A percentile compares a stretch with the other conserved stretches of the same genome.
These are phyloP conservation scores for Heimioporus punctisporus DNA, from an alignment of 1,284 basidiomycete genomes.

Conservation along the genomic window DNA sequence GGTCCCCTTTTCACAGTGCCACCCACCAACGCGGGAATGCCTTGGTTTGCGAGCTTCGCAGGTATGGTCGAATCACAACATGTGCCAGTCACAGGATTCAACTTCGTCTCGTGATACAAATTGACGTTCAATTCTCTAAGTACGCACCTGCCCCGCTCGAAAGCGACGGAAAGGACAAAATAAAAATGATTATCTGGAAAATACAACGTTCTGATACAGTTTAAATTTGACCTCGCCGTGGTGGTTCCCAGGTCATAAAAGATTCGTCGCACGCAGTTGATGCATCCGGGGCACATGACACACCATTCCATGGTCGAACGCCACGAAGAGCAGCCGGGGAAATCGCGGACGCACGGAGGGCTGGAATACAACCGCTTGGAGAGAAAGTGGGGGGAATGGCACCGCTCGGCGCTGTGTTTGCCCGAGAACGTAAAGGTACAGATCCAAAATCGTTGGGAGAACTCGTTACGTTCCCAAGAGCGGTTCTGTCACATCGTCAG, in stretches of 20 bases:
- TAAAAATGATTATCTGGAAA: not conserved
- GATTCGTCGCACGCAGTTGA: constrained; percentile 40
- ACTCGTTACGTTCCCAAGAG: constrained; percentile 37
- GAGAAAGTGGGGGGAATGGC: constrained; percentile 11
- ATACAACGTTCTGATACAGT: not conserved
- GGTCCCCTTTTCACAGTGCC: not conserved
- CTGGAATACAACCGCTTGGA: constrained; percentile 5
- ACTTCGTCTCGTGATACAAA: constrained; percentile 2
- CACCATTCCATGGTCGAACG: constrained; percentile 34
- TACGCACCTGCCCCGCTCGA: not conserved
- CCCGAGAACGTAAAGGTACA: constrained; percentile 10
- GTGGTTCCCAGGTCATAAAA: constrained; percentile 49
- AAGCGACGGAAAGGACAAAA: not conserved
- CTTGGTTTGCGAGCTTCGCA: not conserved
- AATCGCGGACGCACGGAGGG: constrained; percentile 11
- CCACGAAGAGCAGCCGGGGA: constrained; percentile 33
- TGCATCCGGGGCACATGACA: constrained; percentile 19
- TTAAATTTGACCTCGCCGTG: constrained; percentile 24
- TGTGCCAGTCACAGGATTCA: not conserved
- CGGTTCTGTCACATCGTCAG: constrained; percentile 29
- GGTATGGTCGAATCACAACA: not conserved
- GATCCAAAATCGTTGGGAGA: constrained; percentile 24
- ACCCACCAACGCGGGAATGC: not conserved
- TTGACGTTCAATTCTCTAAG: not conserved
- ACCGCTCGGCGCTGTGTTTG: constrained; percentile 9